Evolutionary conservation across 352 stramenopile genomes (phyloP).

Genomic region (Phytophthora ohioensis): DNA sequence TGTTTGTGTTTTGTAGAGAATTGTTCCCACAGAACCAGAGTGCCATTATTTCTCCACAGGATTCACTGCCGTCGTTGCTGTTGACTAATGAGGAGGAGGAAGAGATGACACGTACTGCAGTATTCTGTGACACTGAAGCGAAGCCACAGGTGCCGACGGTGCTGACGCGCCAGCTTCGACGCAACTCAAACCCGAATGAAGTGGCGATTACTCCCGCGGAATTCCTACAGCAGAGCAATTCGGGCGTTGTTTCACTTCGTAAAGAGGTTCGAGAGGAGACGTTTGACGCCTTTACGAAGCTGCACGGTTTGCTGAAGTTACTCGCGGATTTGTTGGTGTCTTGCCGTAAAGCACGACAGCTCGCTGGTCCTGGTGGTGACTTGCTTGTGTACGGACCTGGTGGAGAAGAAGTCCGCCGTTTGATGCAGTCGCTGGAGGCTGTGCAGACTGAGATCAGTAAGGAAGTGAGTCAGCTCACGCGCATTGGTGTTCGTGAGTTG

Average conservation of each 20-base stretch:
- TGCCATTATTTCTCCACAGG: conserved; percentile 36
- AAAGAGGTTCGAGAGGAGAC: conserved; percentile 65
- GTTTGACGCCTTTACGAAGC: conserved; percentile 77
- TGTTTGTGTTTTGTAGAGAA: conserved; percentile 41
- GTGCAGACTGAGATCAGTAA: conserved; percentile 82
- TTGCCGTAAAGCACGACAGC: conserved; percentile 82
- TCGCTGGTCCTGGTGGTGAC: conserved; percentile 82
- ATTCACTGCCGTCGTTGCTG: conserved; percentile 57
- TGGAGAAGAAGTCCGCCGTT: conserved; percentile 79
- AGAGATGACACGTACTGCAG: conserved; percentile 71
- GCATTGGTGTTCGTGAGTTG: conserved; percentile 82
- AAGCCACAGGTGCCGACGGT: conserved; percentile 73
- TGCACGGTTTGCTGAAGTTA: conserved; percentile 84
- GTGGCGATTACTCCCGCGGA: conserved; percentile 65
- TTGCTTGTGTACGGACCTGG: conserved; percentile 87
- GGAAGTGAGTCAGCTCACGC: conserved; percentile 82
- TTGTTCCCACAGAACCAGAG: conserved; percentile 57
- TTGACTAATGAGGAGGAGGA: conserved; percentile 79
- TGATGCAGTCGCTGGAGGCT: conserved; percentile 86
- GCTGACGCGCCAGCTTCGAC: conserved; percentile 60
- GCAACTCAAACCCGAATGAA: conserved; percentile 54
- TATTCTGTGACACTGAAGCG: conserved; percentile 77
- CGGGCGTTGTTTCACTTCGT: conserved; percentile 73
- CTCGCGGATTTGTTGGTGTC: conserved; percentile 85
- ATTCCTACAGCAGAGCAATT: conserved; percentile 79